Conservation (phyloP, 2,329 filamentous ascomycete species). For the Nannizziopsis arthrosporioides region DNA sequence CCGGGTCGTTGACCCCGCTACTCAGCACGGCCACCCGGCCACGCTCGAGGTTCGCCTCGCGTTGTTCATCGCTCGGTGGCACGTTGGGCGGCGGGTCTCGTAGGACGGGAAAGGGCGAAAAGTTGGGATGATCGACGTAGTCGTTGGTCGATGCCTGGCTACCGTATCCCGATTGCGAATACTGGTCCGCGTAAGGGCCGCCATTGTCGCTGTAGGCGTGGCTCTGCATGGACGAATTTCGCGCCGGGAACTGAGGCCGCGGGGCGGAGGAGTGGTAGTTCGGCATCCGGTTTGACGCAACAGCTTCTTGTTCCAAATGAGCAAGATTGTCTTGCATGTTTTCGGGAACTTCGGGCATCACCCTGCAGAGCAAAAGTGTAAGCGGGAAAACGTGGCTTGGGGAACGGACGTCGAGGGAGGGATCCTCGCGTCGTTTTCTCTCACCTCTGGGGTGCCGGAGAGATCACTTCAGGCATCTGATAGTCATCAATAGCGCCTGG, state of each 20-base stretch:
- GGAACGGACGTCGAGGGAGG: background rate
- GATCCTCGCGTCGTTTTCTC: constrained; percentile 14
- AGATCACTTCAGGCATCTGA: constrained; percentile 58
- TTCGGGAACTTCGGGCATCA: constrained; percentile 89
- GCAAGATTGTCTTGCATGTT: constrained; percentile 94
- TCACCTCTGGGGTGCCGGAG: constrained; percentile 59
- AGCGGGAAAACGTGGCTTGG: constrained; percentile 17
- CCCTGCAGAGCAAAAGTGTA: constrained; percentile 42
- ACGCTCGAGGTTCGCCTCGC: constrained; percentile 78
- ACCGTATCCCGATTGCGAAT: constrained; percentile 37
- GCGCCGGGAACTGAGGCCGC: constrained; percentile 26
- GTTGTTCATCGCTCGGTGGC: constrained; percentile 85
- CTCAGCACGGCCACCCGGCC: constrained; percentile 74
- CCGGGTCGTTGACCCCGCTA: constrained; percentile 65
- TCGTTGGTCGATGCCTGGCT: constrained; percentile 16
- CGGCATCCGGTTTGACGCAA: constrained; percentile 37
- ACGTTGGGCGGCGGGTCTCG: constrained; percentile 70
- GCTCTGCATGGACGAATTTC: constrained; percentile 25
- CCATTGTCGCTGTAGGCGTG: constrained; percentile 16
- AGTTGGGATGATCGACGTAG: constrained; percentile 54
- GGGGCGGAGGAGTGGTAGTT: constrained; percentile 25
- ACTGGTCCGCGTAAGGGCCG: constrained; percentile 16
- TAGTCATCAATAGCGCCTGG: constrained; percentile 58
- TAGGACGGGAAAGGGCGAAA: constrained; percentile 85
- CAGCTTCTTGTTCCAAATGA: constrained; percentile 72